Evolutionary conservation across 1,139 yeast species (phyloP), one percentile per base, ranked within the genome.

Genomic region (Spathaspora sp.): DNA sequence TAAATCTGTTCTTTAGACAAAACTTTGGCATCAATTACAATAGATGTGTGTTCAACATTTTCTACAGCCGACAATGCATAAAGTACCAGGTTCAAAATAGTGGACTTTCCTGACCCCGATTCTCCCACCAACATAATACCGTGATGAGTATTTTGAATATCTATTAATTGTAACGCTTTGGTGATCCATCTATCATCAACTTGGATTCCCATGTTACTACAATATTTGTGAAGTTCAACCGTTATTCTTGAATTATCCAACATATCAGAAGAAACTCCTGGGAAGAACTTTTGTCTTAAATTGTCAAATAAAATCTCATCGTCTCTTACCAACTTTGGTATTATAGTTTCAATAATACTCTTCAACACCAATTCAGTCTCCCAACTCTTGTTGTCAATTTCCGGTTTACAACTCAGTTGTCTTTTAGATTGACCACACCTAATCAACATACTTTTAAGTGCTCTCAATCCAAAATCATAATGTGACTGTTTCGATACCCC

Each of bases 401-500:
- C 46, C 11, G 20, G 20, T 11, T 27, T 10, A 7, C 18, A 16
- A 9, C 38, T 44, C 4, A 43, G 43, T 9, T 43, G 34, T 42
- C 81, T 60, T 49, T 71, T 74, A 3, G 81, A 59, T 13, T 60
- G 56, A 0, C 93, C 91, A 56, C 91, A 82, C 47, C 76, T 74
- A 4, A 72, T 63, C 38, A 91, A 64, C 0, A 85, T 81, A 40
- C 81, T 74, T 58, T 90, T 91, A 47, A 91, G 63, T 0, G 96
- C 84, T 49, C 97, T 74, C 38, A 91, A 69, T 0, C 98, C 97
- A 73, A 93, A 93, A 57, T 93, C 97, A 57, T 93, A 93, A 60
- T 91, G 98, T 2, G 67, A 58, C 58, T 89, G 97, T 0, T 53
- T 33, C 0, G 89, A 74, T 9, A 81, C 64, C 0, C 51, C 43